phyloP scores from a whole-genome alignment of 768 basidiomycete species.

The Rhodosporidiobolus sp. region DNA sequence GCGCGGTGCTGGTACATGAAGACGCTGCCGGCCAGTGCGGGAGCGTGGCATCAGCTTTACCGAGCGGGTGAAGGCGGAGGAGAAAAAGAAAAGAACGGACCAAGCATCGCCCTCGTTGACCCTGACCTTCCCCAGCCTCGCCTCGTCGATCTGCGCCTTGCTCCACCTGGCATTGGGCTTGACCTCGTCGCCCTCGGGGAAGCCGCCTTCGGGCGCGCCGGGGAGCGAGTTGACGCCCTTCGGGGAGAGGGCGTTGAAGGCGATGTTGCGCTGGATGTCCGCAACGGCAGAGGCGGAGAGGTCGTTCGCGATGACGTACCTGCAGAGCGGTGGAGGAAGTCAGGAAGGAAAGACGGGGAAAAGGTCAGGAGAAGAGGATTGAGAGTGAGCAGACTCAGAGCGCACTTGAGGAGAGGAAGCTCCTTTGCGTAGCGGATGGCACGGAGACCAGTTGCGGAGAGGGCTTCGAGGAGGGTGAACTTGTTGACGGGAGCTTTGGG shows the following conservation, averaged over 20 bases:
- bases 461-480: conserved; percentile 80
- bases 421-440: conserved; percentile 97
- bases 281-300: conserved; percentile 74
- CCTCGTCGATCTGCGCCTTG: conserved; percentile 30
- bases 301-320: conserved; percentile 93
- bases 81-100: conserved; percentile 53
- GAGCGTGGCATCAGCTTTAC: background rate
- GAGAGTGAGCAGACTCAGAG: background rate
- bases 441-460: conserved; percentile 91
- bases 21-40: conserved; percentile 54
- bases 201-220: background rate
- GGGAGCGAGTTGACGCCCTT: conserved; percentile 9
- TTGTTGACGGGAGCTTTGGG: conserved; percentile 52
- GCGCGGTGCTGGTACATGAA: conserved; percentile 86
- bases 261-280: conserved; percentile 81
- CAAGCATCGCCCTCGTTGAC: conserved; percentile 94
- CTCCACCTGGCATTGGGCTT: conserved; percentile 8
- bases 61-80: background rate
- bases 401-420: conserved; percentile 79
- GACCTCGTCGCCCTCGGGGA: conserved; percentile 13
- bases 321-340: conserved; percentile 45
- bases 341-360: too few species aligned
- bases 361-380: background rate
- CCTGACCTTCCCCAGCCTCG: conserved; percentile 59
- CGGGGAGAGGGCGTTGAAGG: conserved; percentile 65